Conservation (phyloP, 768 basidiomycete genomes). For the Lentinula detonsa region DNA sequence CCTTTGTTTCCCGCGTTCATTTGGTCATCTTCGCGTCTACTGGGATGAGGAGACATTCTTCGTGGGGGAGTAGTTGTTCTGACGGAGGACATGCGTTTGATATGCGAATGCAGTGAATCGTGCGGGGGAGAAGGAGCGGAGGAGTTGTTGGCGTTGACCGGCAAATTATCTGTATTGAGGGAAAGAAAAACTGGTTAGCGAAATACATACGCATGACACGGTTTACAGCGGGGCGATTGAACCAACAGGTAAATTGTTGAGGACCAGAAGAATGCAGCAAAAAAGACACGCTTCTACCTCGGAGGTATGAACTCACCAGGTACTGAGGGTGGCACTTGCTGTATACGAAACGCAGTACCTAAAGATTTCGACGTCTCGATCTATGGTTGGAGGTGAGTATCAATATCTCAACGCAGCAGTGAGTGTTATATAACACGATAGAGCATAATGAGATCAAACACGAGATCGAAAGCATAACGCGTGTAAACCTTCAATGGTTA, state of each 20-base stretch:
- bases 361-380: not conserved
- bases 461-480: slow-evolving; percentile 1
- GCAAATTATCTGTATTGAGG: not conserved
- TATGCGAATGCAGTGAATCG: not conserved
- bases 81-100: not conserved
- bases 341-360: not conserved
- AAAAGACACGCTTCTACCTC: not conserved
- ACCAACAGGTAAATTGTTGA: not conserved
- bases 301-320: not conserved
- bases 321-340: not conserved
- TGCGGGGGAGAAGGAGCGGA: not conserved
- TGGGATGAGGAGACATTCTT: not conserved
- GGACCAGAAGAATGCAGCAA: not conserved
- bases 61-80: not conserved
- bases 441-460: not conserved
- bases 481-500: not conserved
- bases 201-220: not conserved
- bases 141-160: not conserved
- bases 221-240: not conserved
- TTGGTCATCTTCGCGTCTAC: not conserved
- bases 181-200: not conserved
- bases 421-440: not conserved
- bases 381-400: not conserved
- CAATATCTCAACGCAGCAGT: not conserved
- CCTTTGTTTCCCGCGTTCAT: not conserved